These are phyloP conservation scores for Hypoxylon crocopeplum DNA, from an alignment of 495 filamentous ascomycete genomes.

Conservation along the genomic window DNA sequence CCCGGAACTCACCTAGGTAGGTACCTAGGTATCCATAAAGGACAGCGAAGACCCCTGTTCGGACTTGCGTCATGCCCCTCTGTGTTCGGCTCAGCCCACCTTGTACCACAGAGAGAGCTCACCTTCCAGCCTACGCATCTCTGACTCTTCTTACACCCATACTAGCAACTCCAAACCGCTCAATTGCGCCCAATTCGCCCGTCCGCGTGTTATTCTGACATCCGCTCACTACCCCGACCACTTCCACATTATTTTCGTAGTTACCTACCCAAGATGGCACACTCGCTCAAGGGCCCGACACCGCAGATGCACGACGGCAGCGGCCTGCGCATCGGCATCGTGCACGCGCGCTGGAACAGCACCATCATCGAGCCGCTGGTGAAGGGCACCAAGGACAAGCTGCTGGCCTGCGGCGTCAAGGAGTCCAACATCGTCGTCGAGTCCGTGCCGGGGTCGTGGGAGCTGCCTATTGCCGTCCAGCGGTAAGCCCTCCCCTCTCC, in stretches of 20 bases:
- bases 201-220: not conserved
- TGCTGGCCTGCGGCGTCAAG: constrained; percentile 72
- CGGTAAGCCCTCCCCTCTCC: constrained; percentile 56
- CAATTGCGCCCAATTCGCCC: constrained; percentile 8
- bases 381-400: constrained; percentile 64
- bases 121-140: no score
- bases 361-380: constrained; percentile 77
- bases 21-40: not conserved
- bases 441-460: constrained; percentile 92
- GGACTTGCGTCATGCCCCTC: constrained; percentile 43
- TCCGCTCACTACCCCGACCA: not conserved
- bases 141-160: no score
- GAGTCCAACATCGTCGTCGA: constrained; percentile 87
- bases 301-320: constrained; percentile 68
- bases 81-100: constrained; percentile 25
- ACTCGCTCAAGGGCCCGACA: constrained; percentile 53
- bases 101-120: not conserved
- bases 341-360: constrained; percentile 95
- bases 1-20: constrained; percentile 10
- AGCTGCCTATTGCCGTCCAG: constrained; percentile 87
- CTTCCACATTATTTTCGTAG: no score
- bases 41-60: constrained; percentile 29
- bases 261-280: constrained; percentile 33
- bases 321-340: constrained; percentile 85
- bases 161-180: constrained; percentile 1